Base-by-base conservation (phyloP, 768 basidiomycete species). In the Hypholoma fasciculare region DNA sequence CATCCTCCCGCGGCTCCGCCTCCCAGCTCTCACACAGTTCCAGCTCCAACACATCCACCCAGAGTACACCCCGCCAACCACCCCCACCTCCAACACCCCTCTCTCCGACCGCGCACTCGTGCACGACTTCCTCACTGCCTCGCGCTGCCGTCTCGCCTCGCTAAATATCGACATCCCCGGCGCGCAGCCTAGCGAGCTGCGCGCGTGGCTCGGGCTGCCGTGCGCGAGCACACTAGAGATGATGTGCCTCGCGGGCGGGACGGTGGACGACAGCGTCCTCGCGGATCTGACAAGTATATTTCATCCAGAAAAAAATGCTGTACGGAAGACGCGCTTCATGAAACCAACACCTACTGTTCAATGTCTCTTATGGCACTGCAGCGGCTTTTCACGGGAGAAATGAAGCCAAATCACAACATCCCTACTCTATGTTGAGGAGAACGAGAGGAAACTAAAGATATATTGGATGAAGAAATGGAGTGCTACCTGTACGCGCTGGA, bases 381-480 rank as follows among this genome's bases (percentile, higher is more conserved):
- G 55, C 81, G 78, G 47, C 70, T 92, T 26, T 92, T 92, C 64
- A 80, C 81, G 27, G 89, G 90, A 8, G 76, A 79, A 17, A 69
- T 72, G 19, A 74, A 71, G 49, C 34, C 39, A 34, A 84, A 88
- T 49, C 79, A 90, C 7, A 86, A 87, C 1, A 72, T 92, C 59
- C 68, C 81, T 7, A 84, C 82, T 3, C 67, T 94, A 44, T 76
- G 81, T 54, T 76, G 78, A 16, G 50, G 60, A 49, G 71, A 66
- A 4, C 77, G 77, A 27, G 68, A 74, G 6, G 59, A 67, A 6
- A 61, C 52, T 38, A 23, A 11, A 26, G 69, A 68, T 46, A 63
- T 62, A 39, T 71, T 76, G 48, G 85, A 87, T 40, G 82, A 86
- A 57, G 87, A 89, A 62, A 86, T 82, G n/a, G 88, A 90, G 53